Conservation (phyloP, 1,284 basidiomycete genomes). For the Moniliella sp. region DNA sequence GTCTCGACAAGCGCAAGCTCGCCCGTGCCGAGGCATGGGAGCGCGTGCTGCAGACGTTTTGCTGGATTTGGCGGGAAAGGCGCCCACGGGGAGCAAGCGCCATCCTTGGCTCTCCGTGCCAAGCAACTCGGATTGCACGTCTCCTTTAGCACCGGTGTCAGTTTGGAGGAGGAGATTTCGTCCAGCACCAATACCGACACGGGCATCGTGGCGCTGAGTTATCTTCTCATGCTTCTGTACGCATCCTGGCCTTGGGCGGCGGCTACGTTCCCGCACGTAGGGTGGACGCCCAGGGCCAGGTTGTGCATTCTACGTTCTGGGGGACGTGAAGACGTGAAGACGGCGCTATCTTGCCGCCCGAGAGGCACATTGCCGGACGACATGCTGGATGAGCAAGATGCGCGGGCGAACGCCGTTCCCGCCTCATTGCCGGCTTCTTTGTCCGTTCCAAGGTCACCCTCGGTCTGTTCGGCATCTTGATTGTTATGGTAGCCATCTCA, state of each 20-base stretch:
- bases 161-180: conserved; percentile 80
- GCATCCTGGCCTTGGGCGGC: conserved; percentile 60
- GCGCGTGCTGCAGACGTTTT: conserved; percentile 38
- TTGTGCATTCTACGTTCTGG: background rate
- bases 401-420: conserved; percentile 4
- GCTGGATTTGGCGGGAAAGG: conserved; percentile 6
- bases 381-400: background rate
- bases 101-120: conserved; percentile 21
- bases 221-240: conserved; percentile 92
- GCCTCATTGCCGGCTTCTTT: too few relatives aligned
- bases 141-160: conserved; percentile 71
- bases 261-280: conserved; percentile 1
- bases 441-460: conserved; percentile 72
- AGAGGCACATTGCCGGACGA: background rate
- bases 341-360: too few relatives aligned
- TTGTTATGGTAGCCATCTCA: conserved; percentile 81
- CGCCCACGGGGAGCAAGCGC: conserved; percentile 26
- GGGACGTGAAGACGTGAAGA: too few relatives aligned
- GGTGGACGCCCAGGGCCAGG: conserved; percentile 35
- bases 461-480: conserved; percentile 56
- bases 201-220: conserved; percentile 67
- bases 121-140: conserved; percentile 44
- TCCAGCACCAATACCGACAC: conserved; percentile 88
- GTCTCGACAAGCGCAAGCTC: conserved; percentile 42
- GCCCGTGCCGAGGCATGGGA: conserved; percentile 76